Evolutionary conservation across 176 grass and related monocot genomes (phyloP).

Genomic region (Luzula sylvatica): DNA sequence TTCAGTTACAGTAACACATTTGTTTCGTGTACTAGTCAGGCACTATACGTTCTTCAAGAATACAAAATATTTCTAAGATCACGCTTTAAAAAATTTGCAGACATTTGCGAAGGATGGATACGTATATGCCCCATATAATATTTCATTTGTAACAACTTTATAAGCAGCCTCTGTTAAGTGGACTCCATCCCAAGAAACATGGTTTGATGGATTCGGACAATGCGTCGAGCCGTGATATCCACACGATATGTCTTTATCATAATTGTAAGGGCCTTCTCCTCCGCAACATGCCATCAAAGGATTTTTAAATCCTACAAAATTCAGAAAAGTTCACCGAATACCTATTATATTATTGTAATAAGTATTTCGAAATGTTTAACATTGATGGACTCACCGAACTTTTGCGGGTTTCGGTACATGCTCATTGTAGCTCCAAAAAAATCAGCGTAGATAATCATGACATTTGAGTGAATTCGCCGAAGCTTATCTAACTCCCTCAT

Average conservation of each 20-base stretch:
- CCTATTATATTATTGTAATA: no score
- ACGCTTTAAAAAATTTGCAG: constrained; percentile 2
- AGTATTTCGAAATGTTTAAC: no score
- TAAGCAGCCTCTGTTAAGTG: constrained; percentile 46
- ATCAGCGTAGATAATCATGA: constrained; percentile 55
- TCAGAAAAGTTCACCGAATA: no score
- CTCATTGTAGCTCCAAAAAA: constrained; percentile 52
- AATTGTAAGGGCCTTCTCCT: constrained; percentile 22
- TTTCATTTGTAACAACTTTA: constrained; percentile 24
- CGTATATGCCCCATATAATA: constrained; percentile 34
- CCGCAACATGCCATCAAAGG: constrained; percentile 28
- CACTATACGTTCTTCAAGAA: no score
- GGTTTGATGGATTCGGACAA: constrained; percentile 28
- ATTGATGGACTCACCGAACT: constrained; percentile 40
- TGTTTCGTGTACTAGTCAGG: no score
- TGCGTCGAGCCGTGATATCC: neutral
- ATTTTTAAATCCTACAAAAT: neutral
- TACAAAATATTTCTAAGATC: no score
- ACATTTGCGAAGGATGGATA: constrained; percentile 32
- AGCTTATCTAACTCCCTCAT: constrained; percentile 30
- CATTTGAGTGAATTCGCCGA: constrained; percentile 29
- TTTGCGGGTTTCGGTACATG: constrained; percentile 35
- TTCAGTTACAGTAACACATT: no score
- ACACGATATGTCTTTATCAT: constrained; percentile 21
- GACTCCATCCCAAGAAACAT: constrained; percentile 33